Evolutionary conservation across 1,284 basidiomycete genomes (phyloP).

Genomic region (Schizophyllum amplum): DNA sequence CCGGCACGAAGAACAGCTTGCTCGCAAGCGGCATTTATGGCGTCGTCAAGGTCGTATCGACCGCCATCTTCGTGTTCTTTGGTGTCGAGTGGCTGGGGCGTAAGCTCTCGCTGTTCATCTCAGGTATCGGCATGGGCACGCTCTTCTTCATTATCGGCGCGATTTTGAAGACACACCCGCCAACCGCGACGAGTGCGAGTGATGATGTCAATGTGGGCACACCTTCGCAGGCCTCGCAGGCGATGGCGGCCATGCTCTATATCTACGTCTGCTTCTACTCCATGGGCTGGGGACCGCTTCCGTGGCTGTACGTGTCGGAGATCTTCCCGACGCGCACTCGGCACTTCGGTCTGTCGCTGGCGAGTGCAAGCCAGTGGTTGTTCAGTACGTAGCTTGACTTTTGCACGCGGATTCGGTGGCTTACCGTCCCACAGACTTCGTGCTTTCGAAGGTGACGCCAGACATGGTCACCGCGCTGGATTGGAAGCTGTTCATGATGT

Average conservation of each 20-base stretch:
- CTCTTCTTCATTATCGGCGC: constrained; percentile 74
- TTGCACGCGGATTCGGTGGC: background rate
- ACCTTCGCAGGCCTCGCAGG: constrained; percentile 20
- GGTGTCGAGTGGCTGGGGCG: constrained; percentile 71
- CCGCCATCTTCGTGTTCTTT: constrained; percentile 37
- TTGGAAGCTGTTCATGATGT: constrained; percentile 53
- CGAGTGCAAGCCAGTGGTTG: constrained; percentile 56
- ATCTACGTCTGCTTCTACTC: constrained; percentile 73
- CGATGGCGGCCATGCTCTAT: constrained; percentile 71
- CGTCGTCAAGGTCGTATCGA: constrained; percentile 66
- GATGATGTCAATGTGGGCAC: constrained; percentile 15
- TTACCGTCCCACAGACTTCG: constrained; percentile 38
- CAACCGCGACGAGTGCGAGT: constrained; percentile 24
- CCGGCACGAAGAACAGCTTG: constrained; percentile 49
- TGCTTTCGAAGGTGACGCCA: constrained; percentile 53
- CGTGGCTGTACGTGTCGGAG: constrained; percentile 60
- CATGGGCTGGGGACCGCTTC: constrained; percentile 47
- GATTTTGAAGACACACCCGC: constrained; percentile 68
- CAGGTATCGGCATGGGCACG: constrained; percentile 73
- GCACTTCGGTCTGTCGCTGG: constrained; percentile 55
- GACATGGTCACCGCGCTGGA: constrained; percentile 43
- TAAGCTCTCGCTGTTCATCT: constrained; percentile 64
- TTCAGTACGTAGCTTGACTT: constrained; percentile 39
- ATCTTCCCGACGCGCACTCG: constrained; percentile 67
- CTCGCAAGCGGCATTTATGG: constrained; percentile 82